These are phyloP conservation scores for Ustilago bromivora DNA, from an alignment of 1,284 basidiomycete genomes.

Conservation along the genomic window DNA sequence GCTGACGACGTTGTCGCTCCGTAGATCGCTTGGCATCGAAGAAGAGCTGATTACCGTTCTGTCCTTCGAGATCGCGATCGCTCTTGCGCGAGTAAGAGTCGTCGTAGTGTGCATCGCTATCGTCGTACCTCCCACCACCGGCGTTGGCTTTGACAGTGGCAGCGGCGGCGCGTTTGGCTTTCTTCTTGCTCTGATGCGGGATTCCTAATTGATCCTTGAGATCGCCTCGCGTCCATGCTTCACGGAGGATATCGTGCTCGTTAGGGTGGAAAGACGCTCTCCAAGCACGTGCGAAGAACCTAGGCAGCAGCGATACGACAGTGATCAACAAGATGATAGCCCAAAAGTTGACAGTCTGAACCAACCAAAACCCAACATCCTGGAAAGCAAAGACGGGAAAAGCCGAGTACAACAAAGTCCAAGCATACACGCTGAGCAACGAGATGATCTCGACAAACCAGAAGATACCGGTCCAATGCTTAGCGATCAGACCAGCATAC, in stretches of 20 bases:
- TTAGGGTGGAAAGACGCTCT: slow-evolving; percentile 55
- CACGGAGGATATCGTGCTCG: slow-evolving; percentile 61
- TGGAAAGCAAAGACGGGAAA: slow-evolving; percentile 52
- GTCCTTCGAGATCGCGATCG: slow-evolving; percentile 43
- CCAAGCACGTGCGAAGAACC: slow-evolving; percentile 60
- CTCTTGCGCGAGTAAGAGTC: slow-evolving; percentile 17
- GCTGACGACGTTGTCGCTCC: slow-evolving; percentile 25
- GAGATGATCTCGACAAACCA: slow-evolving; percentile 61
- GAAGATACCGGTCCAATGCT: slow-evolving; percentile 58
- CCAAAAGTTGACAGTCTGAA: slow-evolving; percentile 63
- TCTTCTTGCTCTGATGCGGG: slow-evolving; percentile 37
- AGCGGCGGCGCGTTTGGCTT: slow-evolving; percentile 24
- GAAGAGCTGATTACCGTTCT: slow-evolving; percentile 29
- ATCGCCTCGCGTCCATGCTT: slow-evolving; percentile 61
- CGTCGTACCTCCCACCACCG: slow-evolving; percentile 3
- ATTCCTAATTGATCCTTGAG: slow-evolving; percentile 62
- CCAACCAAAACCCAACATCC: slow-evolving; percentile 54
- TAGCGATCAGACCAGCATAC: slow-evolving; percentile 56
- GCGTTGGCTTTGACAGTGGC: slow-evolving; percentile 8
- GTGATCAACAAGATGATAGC: slow-evolving; percentile 55
- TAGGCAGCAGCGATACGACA: slow-evolving; percentile 56
- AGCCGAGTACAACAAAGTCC: slow-evolving; percentile 61
- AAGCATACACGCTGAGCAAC: slow-evolving; percentile 59
- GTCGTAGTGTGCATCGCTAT: slow-evolving; percentile 9
- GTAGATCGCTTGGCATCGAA: slow-evolving; percentile 41